Percentiles rank a stretch among this genome's conserved stretches.
Conservation (phyloP, 2,329 filamentous ascomycete species). For the Fusarium gaditjirri region DNA sequence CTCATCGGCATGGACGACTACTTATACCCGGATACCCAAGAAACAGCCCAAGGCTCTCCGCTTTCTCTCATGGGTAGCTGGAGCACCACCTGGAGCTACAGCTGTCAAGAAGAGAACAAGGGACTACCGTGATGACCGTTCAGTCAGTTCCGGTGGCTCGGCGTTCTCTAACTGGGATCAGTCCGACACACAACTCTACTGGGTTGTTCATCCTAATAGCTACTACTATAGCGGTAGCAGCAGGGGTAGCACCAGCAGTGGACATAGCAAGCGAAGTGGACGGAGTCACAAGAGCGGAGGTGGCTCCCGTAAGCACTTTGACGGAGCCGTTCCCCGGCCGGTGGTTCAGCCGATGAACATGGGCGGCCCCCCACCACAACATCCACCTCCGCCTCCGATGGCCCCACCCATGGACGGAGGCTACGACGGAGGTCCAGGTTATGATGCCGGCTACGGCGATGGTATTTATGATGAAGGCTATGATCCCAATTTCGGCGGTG, state of each 20-base stretch:
- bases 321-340: constrained; percentile 38
- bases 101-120: constrained; percentile 44
- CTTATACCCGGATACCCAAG: constrained; percentile 42
- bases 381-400: constrained; percentile 26
- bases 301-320: constrained; percentile 40
- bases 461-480: constrained; percentile 28
- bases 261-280: constrained; percentile 32
- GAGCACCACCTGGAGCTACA: constrained; percentile 39
- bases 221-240: constrained; percentile 32
- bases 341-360: constrained; percentile 28
- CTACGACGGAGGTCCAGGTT: constrained; percentile 9
- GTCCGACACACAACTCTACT: constrained; percentile 41
- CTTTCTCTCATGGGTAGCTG: constrained; percentile 45
- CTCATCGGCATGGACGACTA: constrained; percentile 42
- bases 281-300: constrained; percentile 32
- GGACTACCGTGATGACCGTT: constrained; percentile 41
- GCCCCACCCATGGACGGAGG: constrained; percentile 34
- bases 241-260: constrained; percentile 28
- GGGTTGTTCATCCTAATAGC: constrained; percentile 33
- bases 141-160: constrained; percentile 34
- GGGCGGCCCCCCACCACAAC: constrained; percentile 27
- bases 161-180: constrained; percentile 36
- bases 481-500: constrained; percentile 23
- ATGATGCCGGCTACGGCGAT: constrained; percentile 20
- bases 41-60: constrained; percentile 37